phyloP scores from a whole-genome alignment of 2,329 filamentous ascomycete genomes.

The Colletotrichum karsti region DNA sequence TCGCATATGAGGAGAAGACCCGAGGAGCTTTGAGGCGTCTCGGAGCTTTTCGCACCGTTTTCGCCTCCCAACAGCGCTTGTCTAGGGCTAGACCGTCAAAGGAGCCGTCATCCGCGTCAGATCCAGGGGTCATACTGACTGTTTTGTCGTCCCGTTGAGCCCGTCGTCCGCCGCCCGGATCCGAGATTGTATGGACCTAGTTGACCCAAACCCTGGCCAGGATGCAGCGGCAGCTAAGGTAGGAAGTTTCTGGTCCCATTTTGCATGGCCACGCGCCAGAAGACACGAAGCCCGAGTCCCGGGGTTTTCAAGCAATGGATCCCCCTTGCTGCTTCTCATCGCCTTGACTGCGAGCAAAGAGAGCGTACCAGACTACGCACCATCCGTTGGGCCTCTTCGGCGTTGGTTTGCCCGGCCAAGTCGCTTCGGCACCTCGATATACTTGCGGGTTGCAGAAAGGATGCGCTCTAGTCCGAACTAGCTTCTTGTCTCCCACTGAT shows the following conservation, averaged over 20 bases:
- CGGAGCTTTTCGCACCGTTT: background rate
- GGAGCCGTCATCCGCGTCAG: background rate
- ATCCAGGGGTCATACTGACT: background rate
- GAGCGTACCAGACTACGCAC: background rate
- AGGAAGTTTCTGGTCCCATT: conserved; percentile 9
- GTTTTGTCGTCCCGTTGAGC: background rate
- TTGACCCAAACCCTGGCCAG: background rate
- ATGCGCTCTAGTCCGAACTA: background rate
- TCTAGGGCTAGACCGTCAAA: background rate
- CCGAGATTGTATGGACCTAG: background rate
- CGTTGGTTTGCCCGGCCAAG: background rate
- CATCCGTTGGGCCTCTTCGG: background rate
- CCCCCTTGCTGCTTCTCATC: background rate
- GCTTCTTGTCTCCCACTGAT: conserved; percentile 5
- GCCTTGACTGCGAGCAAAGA: background rate
- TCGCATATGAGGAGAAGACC: too few species aligned
- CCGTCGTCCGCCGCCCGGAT: background rate
- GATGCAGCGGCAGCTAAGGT: conserved; percentile 26
- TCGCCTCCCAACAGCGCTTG: background rate
- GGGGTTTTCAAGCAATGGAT: background rate
- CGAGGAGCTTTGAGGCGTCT: background rate
- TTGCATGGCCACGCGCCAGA: background rate
- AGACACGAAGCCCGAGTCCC: background rate
- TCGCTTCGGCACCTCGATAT: conserved; percentile 2
- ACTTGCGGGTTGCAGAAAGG: conserved; percentile 5